A percentile compares a stretch with the other conserved stretches of the same genome.
phyloP scores from a whole-genome alignment of 192 early-diverging fungal species.

The Dissophora globulifera region DNA sequence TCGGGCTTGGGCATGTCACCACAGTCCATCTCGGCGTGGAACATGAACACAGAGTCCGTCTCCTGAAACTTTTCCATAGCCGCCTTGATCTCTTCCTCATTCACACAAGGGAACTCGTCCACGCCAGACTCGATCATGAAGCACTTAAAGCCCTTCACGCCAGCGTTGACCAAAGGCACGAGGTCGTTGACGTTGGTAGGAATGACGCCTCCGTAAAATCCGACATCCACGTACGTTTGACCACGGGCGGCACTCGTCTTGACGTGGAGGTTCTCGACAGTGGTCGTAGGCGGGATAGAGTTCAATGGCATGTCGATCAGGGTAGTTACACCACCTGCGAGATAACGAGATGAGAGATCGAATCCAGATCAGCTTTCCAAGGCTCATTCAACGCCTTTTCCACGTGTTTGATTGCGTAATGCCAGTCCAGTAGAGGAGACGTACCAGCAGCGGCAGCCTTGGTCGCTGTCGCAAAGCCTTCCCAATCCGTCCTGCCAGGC shows the following conservation, averaged over 20 bases:
- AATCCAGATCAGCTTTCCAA: not conserved
- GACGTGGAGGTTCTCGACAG: slow-evolving; percentile 67
- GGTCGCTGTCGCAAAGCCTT: slow-evolving; percentile 83
- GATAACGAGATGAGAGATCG: not conserved
- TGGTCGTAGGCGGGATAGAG: slow-evolving; percentile 88
- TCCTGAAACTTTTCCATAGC: slow-evolving; percentile 75
- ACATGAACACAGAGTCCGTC: slow-evolving; percentile 70
- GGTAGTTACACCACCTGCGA: slow-evolving; percentile 75
- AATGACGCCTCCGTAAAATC: slow-evolving; percentile 82
- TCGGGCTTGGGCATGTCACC: slow-evolving; percentile 57
- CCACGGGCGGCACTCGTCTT: slow-evolving; percentile 75
- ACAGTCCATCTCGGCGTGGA: slow-evolving; percentile 82
- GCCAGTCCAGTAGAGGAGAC: not conserved
- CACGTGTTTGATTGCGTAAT: too few species aligned
- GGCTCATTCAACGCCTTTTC: too few species aligned
- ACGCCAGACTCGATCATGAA: slow-evolving; percentile 88
- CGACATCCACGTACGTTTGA: slow-evolving; percentile 82
- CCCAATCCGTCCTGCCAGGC: slow-evolving; percentile 87
- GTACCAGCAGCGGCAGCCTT: slow-evolving; percentile 81
- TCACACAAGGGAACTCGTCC: slow-evolving; percentile 85
- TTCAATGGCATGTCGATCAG: slow-evolving; percentile 90
- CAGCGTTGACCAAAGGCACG: slow-evolving; percentile 68
- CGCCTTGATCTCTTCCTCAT: slow-evolving; percentile 69
- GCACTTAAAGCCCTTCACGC: slow-evolving; percentile 85
- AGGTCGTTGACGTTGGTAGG: slow-evolving; percentile 79